Evolutionary conservation across 1,139 yeast genomes (phyloP), one percentile per base, ranked within the genome.

Genomic region (Geotrichum candidum): DNA sequence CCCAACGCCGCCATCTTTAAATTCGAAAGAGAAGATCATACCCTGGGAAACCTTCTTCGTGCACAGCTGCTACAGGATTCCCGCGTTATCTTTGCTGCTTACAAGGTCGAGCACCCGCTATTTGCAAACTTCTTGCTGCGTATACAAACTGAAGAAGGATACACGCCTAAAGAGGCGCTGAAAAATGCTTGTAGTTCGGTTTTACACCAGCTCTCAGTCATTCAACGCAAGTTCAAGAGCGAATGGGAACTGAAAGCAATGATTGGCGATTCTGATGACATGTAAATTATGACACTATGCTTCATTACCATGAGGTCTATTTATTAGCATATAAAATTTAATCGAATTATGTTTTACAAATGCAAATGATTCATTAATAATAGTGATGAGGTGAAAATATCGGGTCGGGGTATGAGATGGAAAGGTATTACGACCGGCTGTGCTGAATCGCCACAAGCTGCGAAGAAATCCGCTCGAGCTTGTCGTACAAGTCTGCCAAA

Each of bases 1-100:
- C 97, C 98, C 46, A 94, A 94, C 74, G 96, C 98, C 58, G 95
- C 96, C 61, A 85, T 92, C 65, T 82, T 94, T 68, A 90, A 89
- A 67, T 90, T 94, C 68, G 98, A 94, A 75, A 87, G 97, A 73
- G 99, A 94, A 75, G 99, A 94, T 75, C 99, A 94, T 73, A 95
- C 99, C 1, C 81, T 94, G 63, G 99, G 96, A 31, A 94, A 94
- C 74, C 76, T 94, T 71, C 81, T 94, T 64, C 83, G 97, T 73
- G 86, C 94, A 46, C 97, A 92, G 73, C 82, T 94, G 59, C 81
- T 90, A 66, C 86, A 87, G 72, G 98, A 94, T 74, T 85, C 87
- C 57, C 84, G 88, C 67, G 99, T 94, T 23, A 74, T 94, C 55
- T 94, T 92, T 75, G 98, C 97, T 53, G 99, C 98, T 54, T 94